Percentiles rank a stretch among this genome's conserved stretches.
These are phyloP conservation scores for Phaeotremella skinneri DNA, from an alignment of 768 basidiomycete genomes.

Conservation along the genomic window DNA sequence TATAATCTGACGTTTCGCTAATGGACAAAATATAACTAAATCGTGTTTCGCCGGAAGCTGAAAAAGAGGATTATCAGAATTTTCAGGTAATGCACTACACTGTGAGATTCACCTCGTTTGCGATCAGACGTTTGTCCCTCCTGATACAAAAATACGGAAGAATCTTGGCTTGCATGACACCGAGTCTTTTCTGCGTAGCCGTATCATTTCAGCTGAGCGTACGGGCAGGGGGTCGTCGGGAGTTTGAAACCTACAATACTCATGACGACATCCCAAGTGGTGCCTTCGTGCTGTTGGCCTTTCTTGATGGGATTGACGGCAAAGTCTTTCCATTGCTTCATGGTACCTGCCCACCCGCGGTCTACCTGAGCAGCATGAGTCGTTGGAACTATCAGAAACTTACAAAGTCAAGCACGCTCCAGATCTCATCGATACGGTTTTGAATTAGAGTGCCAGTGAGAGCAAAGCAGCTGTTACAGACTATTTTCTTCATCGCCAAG, in stretches of 20 bases:
- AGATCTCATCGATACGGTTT: slow-evolving; percentile 84
- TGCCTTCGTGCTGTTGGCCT: slow-evolving; percentile 47
- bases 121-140: slow-evolving; percentile 53
- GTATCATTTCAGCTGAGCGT: not conserved
- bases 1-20: slow-evolving; percentile 66
- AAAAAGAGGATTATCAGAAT: slow-evolving; percentile 4
- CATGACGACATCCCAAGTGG: slow-evolving; percentile 31
- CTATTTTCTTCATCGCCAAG: slow-evolving; percentile 67
- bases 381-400: slow-evolving; percentile 39
- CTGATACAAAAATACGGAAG: slow-evolving; percentile 81
- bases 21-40: slow-evolving; percentile 87
- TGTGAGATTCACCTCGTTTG: slow-evolving; percentile 34
- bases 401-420: slow-evolving; percentile 91
- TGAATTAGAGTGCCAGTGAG: slow-evolving; percentile 82
- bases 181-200: slow-evolving; percentile 41
- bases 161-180: slow-evolving; percentile 62
- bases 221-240: not conserved
- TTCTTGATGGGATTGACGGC: slow-evolving; percentile 55
- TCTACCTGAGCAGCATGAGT: slow-evolving; percentile 42
- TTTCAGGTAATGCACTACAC: not conserved
- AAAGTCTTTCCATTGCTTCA: slow-evolving; percentile 71
- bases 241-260: slow-evolving; percentile 32
- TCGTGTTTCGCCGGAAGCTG: slow-evolving; percentile 86
- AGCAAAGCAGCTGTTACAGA: slow-evolving; percentile 70
- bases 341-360: slow-evolving; percentile 70